Evolutionary conservation across 805 yeast species (phyloP).

Genomic region (Cyberlindnera meyerae): DNA sequence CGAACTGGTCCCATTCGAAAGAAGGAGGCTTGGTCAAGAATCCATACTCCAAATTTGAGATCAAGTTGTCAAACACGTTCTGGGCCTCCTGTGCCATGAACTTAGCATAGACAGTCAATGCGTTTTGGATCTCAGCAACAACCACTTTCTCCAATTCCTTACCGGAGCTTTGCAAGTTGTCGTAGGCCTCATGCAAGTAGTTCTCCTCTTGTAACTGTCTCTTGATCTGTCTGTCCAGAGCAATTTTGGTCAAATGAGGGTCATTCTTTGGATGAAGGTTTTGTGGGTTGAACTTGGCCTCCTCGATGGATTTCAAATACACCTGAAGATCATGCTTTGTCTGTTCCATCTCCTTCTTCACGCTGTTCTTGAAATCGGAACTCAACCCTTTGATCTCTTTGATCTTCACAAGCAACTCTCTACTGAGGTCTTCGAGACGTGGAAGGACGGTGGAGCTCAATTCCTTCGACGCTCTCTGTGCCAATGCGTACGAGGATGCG

Average conservation of each 20-base stretch:
- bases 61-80: constrained; percentile 58
- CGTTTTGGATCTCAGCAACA: constrained; percentile 79
- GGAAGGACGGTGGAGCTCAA: constrained; percentile 58
- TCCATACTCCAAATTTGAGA: constrained; percentile 62
- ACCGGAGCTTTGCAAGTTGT: constrained; percentile 83
- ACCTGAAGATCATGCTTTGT: constrained; percentile 53
- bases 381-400: constrained; percentile 80
- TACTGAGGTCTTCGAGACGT: constrained; percentile 59
- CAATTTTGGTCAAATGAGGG: constrained; percentile 72
- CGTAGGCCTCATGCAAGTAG: constrained; percentile 81
- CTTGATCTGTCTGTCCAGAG: constrained; percentile 71
- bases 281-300: constrained; percentile 43
- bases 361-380: constrained; percentile 78
- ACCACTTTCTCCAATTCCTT: constrained; percentile 85
- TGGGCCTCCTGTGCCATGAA: constrained; percentile 70
- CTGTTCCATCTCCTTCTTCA: constrained; percentile 61
- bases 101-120: constrained; percentile 67
- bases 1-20: constrained; percentile 86
- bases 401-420: constrained; percentile 78
- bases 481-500: constrained; percentile 51
- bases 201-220: constrained; percentile 80
- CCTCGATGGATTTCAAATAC: constrained; percentile 60
- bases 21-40: constrained; percentile 72
- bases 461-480: constrained; percentile 55
- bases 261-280: constrained; percentile 56